phyloP scores from a whole-genome alignment of 164 flowering plant genomes.

The Malania oleifera region DNA sequence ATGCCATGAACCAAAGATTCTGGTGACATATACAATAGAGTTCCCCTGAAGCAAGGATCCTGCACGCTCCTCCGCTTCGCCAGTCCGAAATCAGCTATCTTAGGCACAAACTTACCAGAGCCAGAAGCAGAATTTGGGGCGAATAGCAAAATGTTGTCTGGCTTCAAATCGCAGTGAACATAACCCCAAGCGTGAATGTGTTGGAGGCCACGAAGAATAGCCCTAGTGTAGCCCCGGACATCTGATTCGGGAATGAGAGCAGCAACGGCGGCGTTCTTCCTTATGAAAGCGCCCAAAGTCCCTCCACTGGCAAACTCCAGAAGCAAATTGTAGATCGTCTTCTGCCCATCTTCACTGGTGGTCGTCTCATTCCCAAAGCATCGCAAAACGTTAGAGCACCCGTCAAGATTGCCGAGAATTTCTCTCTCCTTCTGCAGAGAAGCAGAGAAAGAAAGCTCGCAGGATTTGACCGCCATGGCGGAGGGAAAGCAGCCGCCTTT shows the following conservation, averaged over 20 bases:
- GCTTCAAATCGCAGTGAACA: conserved; percentile 32
- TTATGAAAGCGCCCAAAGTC: conserved; percentile 15
- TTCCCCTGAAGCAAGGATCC: conserved; percentile 17
- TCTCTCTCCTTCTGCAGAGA: too few relatives aligned
- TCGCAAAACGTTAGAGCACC: too few relatives aligned
- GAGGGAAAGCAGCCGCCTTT: too few relatives aligned
- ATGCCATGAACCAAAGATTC: conserved; percentile 13
- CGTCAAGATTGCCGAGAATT: too few relatives aligned
- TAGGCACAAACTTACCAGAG: conserved; percentile 11
- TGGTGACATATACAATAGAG: conserved; percentile 21
- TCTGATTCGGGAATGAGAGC: conserved; percentile 17
- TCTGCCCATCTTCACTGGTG: too few relatives aligned
- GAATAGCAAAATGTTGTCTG: conserved; percentile 17
- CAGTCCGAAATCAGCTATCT: conserved; percentile 27
- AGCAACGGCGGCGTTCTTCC: conserved; percentile 5
- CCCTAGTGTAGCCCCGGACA: conserved; percentile 10
- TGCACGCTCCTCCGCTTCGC: conserved; percentile 16
- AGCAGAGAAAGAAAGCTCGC: too few relatives aligned
- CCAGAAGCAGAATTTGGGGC: neutral
- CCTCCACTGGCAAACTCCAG: conserved; percentile 25
- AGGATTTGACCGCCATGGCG: too few relatives aligned
- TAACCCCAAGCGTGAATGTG: conserved; percentile 17
- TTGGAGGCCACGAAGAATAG: conserved; percentile 15
- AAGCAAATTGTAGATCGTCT: conserved; percentile 24
- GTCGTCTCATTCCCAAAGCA: too few relatives aligned